These are phyloP conservation scores for Artemisia argyi DNA, from an alignment of 129 eudicot species.

Conservation along the genomic window DNA sequence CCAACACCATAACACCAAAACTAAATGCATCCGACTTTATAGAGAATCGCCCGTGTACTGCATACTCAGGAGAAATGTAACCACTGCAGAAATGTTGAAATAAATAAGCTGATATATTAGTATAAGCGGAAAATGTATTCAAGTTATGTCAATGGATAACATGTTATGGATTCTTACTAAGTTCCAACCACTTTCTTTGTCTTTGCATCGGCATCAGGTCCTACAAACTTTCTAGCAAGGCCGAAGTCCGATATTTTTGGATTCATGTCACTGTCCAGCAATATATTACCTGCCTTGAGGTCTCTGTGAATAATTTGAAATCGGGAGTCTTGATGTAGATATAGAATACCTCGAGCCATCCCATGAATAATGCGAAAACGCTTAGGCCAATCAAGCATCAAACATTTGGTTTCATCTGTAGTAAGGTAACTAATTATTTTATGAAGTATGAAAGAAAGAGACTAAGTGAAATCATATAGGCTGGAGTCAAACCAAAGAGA, in stretches of 20 bases:
- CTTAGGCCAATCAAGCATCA: no score
- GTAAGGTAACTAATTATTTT: not conserved
- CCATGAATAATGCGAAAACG: no score
- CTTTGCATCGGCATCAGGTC: constrained; percentile 5
- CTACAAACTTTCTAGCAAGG: constrained; percentile 29
- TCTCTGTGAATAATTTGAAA: no score
- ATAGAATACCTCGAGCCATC: no score
- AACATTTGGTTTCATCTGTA: constrained; percentile 25
- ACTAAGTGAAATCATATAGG: not conserved
- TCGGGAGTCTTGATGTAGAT: no score
- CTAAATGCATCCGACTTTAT: no score
- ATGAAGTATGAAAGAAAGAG: not conserved
- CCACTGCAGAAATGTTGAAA: constrained; percentile 27
- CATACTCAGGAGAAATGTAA: not conserved
- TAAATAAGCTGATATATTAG: no score
- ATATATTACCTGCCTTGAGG: no score
- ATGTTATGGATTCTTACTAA: constrained; percentile 21
- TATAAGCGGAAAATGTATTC: not conserved
- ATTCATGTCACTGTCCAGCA: no score
- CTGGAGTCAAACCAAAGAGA: constrained; percentile 18
- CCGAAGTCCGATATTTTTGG: constrained; percentile 28
- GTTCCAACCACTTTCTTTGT: constrained; percentile 20
- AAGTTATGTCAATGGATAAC: not conserved
- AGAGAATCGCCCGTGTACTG: no score
- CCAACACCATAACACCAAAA: constrained; percentile 40